A percentile compares a stretch with the other conserved stretches of the same genome.
phyloP scores from a whole-genome alignment of 768 basidiomycete genomes.

The Chalciporus chontae region DNA sequence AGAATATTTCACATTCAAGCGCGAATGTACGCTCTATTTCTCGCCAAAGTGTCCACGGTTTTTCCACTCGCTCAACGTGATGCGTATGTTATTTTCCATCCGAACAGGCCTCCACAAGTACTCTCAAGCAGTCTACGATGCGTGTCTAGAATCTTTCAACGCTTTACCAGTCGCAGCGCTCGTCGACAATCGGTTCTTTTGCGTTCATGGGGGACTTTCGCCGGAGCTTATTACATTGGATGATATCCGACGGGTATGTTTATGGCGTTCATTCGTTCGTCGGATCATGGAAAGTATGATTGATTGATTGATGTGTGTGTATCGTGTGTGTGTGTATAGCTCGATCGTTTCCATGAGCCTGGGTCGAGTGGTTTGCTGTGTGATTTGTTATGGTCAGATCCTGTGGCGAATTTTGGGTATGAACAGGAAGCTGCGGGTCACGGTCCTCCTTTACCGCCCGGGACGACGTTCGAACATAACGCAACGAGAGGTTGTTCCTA shows the following conservation, averaged over 20 bases:
- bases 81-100: background rate
- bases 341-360: constrained; percentile 92
- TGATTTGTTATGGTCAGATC: constrained; percentile 96
- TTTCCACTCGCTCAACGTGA: constrained; percentile 7
- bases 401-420: constrained; percentile 82
- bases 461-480: constrained; percentile 74
- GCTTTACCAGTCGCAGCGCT: constrained; percentile 87
- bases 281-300: background rate
- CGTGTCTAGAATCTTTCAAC: constrained; percentile 86
- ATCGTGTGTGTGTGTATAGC: too few species aligned
- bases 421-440: constrained; percentile 57
- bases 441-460: constrained; percentile 51
- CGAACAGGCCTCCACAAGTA: constrained; percentile 26
- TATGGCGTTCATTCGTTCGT: background rate
- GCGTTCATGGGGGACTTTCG: constrained; percentile 94
- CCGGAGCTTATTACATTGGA: constrained; percentile 78
- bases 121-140: constrained; percentile 71
- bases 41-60: constrained; percentile 3
- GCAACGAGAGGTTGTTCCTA: constrained; percentile 86
- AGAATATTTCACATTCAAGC: constrained; percentile 97
- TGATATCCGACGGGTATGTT: constrained; percentile 63
- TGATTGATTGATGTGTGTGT: constrained; percentile 7
- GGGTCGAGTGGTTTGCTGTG: constrained; percentile 89
- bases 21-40: constrained; percentile 72
- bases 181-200: constrained; percentile 94